Evolutionary conservation across 1,139 yeast genomes (phyloP).

Genomic region (Hansenula anomala): DNA sequence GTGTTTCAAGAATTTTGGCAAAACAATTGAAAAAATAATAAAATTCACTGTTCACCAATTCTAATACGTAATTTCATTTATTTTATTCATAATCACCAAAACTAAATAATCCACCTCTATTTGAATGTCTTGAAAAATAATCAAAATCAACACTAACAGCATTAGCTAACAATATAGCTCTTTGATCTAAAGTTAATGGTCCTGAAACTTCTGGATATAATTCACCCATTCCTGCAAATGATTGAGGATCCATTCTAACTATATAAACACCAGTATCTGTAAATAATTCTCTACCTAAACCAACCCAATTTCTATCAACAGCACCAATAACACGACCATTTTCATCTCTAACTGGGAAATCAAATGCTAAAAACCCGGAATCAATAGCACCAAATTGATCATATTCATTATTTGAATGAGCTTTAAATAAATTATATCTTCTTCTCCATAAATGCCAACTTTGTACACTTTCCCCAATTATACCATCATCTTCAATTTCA

Average conservation of each 20-base stretch:
- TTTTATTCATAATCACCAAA: conserved; percentile 34
- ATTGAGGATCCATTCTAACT: conserved; percentile 60
- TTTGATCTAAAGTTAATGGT: conserved; percentile 63
- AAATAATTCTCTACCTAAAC: conserved; percentile 84
- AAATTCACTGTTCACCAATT: too few relatives aligned
- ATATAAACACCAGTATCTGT: conserved; percentile 94
- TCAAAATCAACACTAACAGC: conserved; percentile 94
- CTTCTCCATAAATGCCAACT: conserved; percentile 96
- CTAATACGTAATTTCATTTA: too few relatives aligned
- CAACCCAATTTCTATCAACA: conserved; percentile 93
- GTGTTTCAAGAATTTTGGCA: neutral
- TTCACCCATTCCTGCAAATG: conserved; percentile 2
- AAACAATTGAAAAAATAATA: conserved; percentile 1
- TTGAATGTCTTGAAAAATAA: conserved; percentile 77
- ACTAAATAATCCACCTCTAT: conserved; percentile 37
- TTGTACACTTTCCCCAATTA: conserved; percentile 82
- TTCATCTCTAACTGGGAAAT: conserved; percentile 69
- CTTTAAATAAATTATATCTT: conserved; percentile 68
- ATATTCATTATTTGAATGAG: conserved; percentile 31
- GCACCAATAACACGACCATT: conserved; percentile 59
- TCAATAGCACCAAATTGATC: conserved; percentile 82
- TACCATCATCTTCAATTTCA: conserved; percentile 32
- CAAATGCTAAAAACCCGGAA: conserved; percentile 81
- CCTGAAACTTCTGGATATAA: conserved; percentile 15
- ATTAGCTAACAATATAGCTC: conserved; percentile 80